Conservation (phyloP, 2,329 filamentous ascomycete genomes). For the Claviceps sp. region DNA sequence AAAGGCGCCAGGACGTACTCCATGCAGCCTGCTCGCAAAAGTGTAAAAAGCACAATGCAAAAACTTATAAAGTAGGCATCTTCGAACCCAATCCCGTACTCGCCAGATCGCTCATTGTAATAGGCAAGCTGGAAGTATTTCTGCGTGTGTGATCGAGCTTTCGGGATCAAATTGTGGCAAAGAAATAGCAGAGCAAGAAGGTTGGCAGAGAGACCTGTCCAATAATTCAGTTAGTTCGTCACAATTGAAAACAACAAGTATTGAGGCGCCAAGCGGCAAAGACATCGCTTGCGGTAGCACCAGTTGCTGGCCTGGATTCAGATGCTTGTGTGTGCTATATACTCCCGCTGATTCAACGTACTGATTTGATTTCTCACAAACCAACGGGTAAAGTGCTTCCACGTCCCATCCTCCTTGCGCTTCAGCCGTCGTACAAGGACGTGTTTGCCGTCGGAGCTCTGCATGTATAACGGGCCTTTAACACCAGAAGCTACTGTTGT, state of each 20-base stretch:
- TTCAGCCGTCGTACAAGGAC: constrained; percentile 44
- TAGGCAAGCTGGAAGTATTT: constrained; percentile 86
- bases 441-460: constrained; percentile 35
- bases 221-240: not conserved
- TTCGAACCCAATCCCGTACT: constrained; percentile 65
- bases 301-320: no score
- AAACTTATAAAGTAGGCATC: constrained; percentile 67
- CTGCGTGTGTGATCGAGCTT: constrained; percentile 61
- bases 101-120: constrained; percentile 52
- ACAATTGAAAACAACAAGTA: no score
- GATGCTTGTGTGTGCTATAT: no score
- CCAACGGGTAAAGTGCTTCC: constrained; percentile 51
- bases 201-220: constrained; percentile 64
- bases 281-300: no score
- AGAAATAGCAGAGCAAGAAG: constrained; percentile 71
- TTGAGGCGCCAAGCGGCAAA: no score
- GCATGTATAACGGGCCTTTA: constrained; percentile 43
- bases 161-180: constrained; percentile 70
- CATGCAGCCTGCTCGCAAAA: constrained; percentile 70
- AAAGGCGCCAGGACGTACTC: constrained; percentile 76
- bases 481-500: constrained; percentile 6
- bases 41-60: constrained; percentile 76
- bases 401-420: constrained; percentile 47
- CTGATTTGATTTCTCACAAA: constrained; percentile 70
- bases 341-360: constrained; percentile 28